A percentile compares a stretch with the other conserved stretches of the same genome.
Conservation (phyloP, 139 green algal genomes). For the Auxenochlorella pyrenoidosa region DNA sequence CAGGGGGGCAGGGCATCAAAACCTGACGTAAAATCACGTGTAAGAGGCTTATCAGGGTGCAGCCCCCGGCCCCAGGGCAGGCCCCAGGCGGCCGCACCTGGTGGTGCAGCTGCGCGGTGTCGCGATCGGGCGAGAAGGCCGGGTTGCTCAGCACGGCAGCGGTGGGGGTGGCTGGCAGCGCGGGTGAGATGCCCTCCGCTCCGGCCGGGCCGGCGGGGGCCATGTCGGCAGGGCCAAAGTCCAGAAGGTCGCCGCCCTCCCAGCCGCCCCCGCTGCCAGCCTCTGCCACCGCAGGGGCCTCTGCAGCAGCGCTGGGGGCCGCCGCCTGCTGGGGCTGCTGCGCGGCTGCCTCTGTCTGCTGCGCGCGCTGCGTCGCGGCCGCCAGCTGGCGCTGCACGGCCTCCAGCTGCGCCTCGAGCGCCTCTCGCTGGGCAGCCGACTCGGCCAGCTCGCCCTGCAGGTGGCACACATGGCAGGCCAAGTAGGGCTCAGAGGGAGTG, state of each 20-base stretch:
- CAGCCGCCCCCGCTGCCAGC: background rate
- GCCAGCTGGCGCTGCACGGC: constrained; percentile 4
- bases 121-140: constrained; percentile 2
- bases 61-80: no score
- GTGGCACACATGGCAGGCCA: no score
- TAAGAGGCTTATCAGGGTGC: no score
- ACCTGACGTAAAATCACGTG: no score
- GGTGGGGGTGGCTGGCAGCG: constrained; percentile 13
- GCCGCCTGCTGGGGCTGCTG: background rate
- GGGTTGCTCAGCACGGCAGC: constrained; percentile 20
- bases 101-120: constrained; percentile 12
- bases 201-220: background rate
- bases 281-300: background rate
- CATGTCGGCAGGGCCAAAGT: background rate
- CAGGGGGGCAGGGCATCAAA: no score
- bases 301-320: background rate
- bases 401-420: constrained; percentile 26
- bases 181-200: background rate
- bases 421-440: background rate
- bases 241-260: background rate
- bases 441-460: constrained; percentile 1
- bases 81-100: background rate
- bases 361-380: background rate
- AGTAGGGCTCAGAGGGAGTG: background rate
- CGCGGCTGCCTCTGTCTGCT: background rate